Base-by-base conservation (phyloP, 257 asterid genomes). In the Solanum medicagineum region DNA sequence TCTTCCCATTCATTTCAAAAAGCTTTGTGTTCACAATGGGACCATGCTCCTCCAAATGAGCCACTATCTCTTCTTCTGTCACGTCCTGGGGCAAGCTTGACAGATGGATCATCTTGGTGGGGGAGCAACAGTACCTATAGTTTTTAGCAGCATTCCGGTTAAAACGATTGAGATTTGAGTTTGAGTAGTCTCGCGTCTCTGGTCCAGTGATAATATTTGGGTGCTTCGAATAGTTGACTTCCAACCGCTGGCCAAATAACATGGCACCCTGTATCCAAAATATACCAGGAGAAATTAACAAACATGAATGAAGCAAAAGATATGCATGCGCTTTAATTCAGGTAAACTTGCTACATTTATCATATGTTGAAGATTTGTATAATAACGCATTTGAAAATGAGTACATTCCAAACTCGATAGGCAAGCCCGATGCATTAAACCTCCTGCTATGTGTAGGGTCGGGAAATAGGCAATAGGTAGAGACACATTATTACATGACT, bases 1-100 rank as follows among this genome's bases (percentile, higher is more conserved):
- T 97, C 93, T 95, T 97, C 44, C 99, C 98, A 22, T 97, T 97
- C 97, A 93, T 94, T 91, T 95, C 99, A 84, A 97, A 97, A 19
- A 97, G 91, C 88, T 97, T 97, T 1, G 94, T 88, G 74, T 87
- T 90, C 15, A 90, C 91, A 57, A 97, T 91, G 47, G 92, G 54
- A 42, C 99, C 99, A 73, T 93, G 95, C 88, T 92, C 98, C 88
- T 97, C 98, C 87, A 95, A 90, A 86, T 95, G 98, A 66, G 84
- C 88, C 77, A 87, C 83, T 20, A 97, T 93, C 84, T 93, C 98
- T 81, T 92, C 97, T 87, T 95, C 98, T 0, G 92, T 92, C 81
- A 94, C 92, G 74, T 97, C 97, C 89, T 88, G 94, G 40, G 95
- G 98, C 81, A 95, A 95, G 83, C 97, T 94, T 62, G 98, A 97